Evolutionary conservation across 257 asterid genomes (phyloP), one percentile per base, ranked within the genome.

Genomic region (Solanum dulcamara): DNA sequence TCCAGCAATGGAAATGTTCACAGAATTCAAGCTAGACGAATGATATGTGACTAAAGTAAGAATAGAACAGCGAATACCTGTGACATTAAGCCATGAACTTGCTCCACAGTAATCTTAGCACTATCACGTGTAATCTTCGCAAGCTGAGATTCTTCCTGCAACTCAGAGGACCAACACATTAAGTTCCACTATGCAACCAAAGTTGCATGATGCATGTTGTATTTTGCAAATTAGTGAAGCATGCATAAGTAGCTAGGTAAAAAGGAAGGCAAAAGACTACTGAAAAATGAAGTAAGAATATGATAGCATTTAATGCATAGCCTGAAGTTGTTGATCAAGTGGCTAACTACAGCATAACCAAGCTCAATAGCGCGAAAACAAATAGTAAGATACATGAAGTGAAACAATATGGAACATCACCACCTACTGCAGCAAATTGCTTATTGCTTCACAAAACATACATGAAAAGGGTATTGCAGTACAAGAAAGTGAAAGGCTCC

Each of bases 81-180:
- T 38, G 99, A 96, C 99, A 96, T 96, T 89, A 96, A 89, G 79
- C 98, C 98, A 89, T 96, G 99, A 86, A 96, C 98, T 91, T 96
- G 99, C 91, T 96, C 99, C 46, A 93, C 99, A 13, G 99, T 94
- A 85, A 96, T 96, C 92, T 96, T 96, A 24, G 93, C 92, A 85
- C 99, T 95, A 84, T 96, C 98, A 74, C 98, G 98, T 37, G 97
- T 95, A 46, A 96, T 96, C 97, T 95, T 96, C 84, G 93, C 90
- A 60, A 96, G 97, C 87, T 91, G 98, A 85, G 99, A 96, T 86
- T 95, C 99, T 87, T 96, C 99, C 99, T 96, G 97, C 67, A 87
- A 83, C 70, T 28, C 83, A 46, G 64, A 17, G 44, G 20, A 79
- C 18, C 83, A 79, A 46, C 28, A 46, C 83, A 28, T 28, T 77